A percentile compares a stretch with the other conserved stretches of the same genome.
phyloP scores from a whole-genome alignment of 2,329 filamentous ascomycete species.

The Beauveria caledonica region DNA sequence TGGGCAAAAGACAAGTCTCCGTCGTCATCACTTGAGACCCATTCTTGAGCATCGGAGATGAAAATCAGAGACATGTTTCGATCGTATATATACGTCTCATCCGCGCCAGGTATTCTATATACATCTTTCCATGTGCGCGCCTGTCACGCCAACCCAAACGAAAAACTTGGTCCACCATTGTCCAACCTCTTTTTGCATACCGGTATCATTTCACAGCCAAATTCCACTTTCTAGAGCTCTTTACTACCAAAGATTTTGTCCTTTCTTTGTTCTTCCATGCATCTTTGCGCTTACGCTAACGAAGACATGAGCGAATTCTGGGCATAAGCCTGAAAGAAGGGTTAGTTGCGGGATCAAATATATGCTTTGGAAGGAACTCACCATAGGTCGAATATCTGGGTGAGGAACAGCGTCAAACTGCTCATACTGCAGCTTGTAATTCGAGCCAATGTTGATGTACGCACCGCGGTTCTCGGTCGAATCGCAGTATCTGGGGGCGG shows the following conservation, averaged over 20 bases:
- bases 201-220: not conserved
- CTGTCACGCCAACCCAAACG: not conserved
- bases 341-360: conserved; percentile 11
- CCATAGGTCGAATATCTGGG: conserved; percentile 91
- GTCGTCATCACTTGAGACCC: not conserved
- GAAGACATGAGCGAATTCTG: conserved; percentile 72
- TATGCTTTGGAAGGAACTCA: conserved; percentile 24
- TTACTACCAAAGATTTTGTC: not conserved
- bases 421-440: conserved; percentile 85
- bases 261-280: not conserved
- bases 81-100: conserved; percentile 3
- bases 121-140: not conserved
- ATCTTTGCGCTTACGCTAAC: conserved; percentile 49
- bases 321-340: conserved; percentile 61
- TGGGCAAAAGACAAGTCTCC: not conserved
- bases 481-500: conserved; percentile 94
- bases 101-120: conserved; percentile 8
- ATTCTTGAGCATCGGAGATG: not conserved
- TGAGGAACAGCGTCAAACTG: conserved; percentile 96
- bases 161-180: not conserved
- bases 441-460: conserved; percentile 91
- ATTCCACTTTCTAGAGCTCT: not conserved
- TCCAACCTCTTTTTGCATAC: not conserved
- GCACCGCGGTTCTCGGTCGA: conserved; percentile 97
- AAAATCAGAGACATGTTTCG: not conserved